Conservation (phyloP, 1,139 yeast species). For the Debaryomycetaceae sp. region DNA sequence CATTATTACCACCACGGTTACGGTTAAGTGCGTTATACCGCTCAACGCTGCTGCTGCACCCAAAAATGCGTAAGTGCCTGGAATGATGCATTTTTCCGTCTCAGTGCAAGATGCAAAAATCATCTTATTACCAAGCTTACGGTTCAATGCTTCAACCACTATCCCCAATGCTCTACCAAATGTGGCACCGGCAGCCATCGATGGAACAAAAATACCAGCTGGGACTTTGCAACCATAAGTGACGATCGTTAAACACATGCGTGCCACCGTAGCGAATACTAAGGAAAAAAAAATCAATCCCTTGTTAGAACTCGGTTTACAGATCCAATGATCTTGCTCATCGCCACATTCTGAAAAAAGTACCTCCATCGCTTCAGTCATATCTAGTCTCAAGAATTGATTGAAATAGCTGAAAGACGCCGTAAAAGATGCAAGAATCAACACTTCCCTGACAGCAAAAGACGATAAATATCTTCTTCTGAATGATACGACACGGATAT, state of each 20-base stretch:
- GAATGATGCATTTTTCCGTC: constrained; percentile 62
- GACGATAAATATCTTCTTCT: constrained; percentile 63
- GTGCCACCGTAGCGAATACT: constrained; percentile 64
- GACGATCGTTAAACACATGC: constrained; percentile 70
- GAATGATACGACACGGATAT: constrained; percentile 74
- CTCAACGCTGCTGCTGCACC: constrained; percentile 96
- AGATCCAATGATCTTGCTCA: constrained; percentile 39
- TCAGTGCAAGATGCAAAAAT: constrained; percentile 48
- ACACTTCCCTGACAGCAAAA: constrained; percentile 68
- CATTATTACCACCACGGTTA: constrained; percentile 92
- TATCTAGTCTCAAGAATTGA: constrained; percentile 75
- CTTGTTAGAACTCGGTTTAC: constrained; percentile 42
- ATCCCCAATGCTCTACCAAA: constrained; percentile 86
- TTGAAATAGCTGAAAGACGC: constrained; percentile 80
- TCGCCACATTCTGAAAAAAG: constrained; percentile 81
- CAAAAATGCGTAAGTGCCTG: constrained; percentile 93
- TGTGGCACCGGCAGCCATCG: constrained; percentile 95
- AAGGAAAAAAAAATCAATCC: constrained; percentile 45
- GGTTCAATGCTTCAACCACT: constrained; percentile 56
- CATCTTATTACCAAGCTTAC: constrained; percentile 33
- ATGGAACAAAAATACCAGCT: constrained; percentile 94
- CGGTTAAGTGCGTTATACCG: constrained; percentile 89
- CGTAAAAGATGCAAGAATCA: constrained; percentile 63
- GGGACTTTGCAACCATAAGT: constrained; percentile 94
- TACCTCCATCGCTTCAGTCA: constrained; percentile 94